A percentile compares a stretch with the other conserved stretches of the same genome.
Conservation (phyloP, 140 eudicot genomes). For the Bidens hawaiensis region DNA sequence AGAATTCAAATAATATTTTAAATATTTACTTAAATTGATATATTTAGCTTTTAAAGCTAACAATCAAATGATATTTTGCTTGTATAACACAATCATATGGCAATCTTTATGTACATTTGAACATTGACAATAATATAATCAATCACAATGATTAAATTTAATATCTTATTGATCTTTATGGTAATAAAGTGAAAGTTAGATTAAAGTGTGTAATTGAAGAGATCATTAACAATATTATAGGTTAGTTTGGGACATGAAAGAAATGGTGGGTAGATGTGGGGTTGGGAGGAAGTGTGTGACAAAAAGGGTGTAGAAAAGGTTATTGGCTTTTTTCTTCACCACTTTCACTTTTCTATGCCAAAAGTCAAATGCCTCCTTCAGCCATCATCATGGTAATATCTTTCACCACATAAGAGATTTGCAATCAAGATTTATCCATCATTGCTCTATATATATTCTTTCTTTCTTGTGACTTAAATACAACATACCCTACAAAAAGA, state of each 20-base stretch:
- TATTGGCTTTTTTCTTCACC: slow-evolving; percentile 44
- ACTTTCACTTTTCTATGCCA: slow-evolving; percentile 30
- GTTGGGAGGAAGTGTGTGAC: slow-evolving; percentile 34
- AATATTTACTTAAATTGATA: neutral
- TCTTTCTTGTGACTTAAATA: slow-evolving; percentile 35
- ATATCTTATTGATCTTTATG: slow-evolving; percentile 22
- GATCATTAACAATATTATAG: slow-evolving; percentile 58
- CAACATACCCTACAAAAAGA: slow-evolving; percentile 16
- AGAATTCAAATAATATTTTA: neutral
- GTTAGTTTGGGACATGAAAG: slow-evolving; percentile 54
- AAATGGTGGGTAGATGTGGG: slow-evolving; percentile 67
- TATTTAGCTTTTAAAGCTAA: neutral
- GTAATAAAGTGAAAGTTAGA: slow-evolving; percentile 37
- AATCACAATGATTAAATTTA: neutral
- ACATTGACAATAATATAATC: neutral
- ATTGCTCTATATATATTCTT: slow-evolving; percentile 42
- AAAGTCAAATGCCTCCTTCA: slow-evolving; percentile 58
- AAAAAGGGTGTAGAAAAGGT: slow-evolving; percentile 56
- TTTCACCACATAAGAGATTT: slow-evolving; percentile 57
- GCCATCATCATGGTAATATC: slow-evolving; percentile 48
- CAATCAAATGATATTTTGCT: neutral
- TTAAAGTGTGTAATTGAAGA: slow-evolving; percentile 74
- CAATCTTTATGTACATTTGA: neutral
- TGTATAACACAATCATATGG: neutral
- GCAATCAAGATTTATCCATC: slow-evolving; percentile 75